These are phyloP conservation scores for Pythium biforme DNA, from an alignment of 352 stramenopile genomes.

Conservation along the genomic window DNA sequence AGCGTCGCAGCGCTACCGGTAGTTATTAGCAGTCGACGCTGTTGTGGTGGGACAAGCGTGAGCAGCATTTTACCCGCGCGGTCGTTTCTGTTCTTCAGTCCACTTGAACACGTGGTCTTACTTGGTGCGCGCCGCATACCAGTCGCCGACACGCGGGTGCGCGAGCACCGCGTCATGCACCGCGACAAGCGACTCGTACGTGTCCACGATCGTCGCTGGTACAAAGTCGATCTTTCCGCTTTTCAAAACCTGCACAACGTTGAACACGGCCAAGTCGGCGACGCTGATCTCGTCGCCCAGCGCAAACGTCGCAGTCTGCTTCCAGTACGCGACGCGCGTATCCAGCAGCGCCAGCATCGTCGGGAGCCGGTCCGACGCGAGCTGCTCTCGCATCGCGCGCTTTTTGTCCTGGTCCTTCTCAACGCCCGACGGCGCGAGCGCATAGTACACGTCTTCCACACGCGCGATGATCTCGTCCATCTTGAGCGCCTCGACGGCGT, in stretches of 20 bases:
- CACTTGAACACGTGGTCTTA: too few species aligned
- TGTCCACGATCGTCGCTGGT: constrained; percentile 26
- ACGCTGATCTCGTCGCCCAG: constrained; percentile 39
- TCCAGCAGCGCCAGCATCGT: constrained; percentile 39
- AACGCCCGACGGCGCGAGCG: background rate
- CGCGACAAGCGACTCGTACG: constrained; percentile 32
- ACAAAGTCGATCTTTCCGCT: constrained; percentile 31
- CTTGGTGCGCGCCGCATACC: constrained; percentile 28
- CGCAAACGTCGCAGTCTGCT: constrained; percentile 20
- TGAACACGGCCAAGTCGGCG: constrained; percentile 51
- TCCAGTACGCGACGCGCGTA: constrained; percentile 31
- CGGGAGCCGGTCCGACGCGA: constrained; percentile 30
- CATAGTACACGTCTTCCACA: constrained; percentile 7
- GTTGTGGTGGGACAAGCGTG: too few species aligned
- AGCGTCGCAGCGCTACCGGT: too few species aligned
- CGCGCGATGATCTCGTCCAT: constrained; percentile 21
- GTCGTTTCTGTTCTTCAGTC: too few species aligned
- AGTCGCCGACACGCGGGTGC: constrained; percentile 48
- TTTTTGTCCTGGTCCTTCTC: constrained; percentile 32
- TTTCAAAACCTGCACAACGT: constrained; percentile 39
- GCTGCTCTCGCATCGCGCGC: constrained; percentile 35
- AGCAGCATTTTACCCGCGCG: too few species aligned
- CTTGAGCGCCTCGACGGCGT: background rate
- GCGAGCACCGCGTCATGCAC: constrained; percentile 33
- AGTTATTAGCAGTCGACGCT: too few species aligned